phyloP scores from a whole-genome alignment of 441 rosid species.

The Croton setiger region DNA sequence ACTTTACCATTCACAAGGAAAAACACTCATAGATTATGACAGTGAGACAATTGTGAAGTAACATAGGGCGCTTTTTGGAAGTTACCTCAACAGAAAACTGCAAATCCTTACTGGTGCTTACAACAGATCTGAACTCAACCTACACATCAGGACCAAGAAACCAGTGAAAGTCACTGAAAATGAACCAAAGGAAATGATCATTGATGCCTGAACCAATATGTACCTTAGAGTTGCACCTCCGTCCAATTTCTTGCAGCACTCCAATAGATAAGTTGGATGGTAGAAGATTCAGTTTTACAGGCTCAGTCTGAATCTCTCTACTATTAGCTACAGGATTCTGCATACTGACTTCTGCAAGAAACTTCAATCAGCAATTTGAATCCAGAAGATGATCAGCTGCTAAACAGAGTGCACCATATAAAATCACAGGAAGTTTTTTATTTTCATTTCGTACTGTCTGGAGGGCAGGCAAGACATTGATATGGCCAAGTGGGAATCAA shows the following conservation, averaged over 20 bases:
- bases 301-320: constrained; percentile 55
- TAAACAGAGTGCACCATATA: background rate
- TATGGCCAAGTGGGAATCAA: background rate
- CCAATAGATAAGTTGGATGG: constrained; percentile 68
- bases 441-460: background rate
- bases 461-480: background rate
- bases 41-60: background rate
- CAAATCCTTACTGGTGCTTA: constrained; percentile 89
- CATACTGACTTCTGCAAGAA: constrained; percentile 57
- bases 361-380: constrained; percentile 25
- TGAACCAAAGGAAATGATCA: background rate
- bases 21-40: background rate
- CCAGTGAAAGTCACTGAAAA: constrained; percentile 16
- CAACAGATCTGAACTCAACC: constrained; percentile 87
- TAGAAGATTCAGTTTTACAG: constrained; percentile 54
- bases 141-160: constrained; percentile 28
- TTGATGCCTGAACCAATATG: constrained; percentile 11
- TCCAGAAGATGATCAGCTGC: background rate
- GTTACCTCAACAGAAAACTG: constrained; percentile 96
- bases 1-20: background rate
- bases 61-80: constrained; percentile 5
- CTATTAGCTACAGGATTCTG: constrained; percentile 49
- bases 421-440: background rate
- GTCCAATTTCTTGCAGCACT: constrained; percentile 92
- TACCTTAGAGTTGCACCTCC: constrained; percentile 92